Base-by-base conservation (phyloP, 257 asterid genomes). In the Mitragyna speciosa region DNA sequence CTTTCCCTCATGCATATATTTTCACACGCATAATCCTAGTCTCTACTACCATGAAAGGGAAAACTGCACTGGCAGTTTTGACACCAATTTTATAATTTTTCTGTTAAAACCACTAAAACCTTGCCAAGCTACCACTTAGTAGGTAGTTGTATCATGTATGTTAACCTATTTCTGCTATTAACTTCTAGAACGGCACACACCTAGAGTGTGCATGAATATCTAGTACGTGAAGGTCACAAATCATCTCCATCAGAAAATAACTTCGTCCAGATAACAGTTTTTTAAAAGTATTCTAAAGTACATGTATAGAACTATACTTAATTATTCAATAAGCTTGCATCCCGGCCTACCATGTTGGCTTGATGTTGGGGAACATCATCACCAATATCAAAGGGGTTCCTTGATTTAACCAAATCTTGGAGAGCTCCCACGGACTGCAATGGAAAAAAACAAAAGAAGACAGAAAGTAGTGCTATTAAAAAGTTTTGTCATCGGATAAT, bases 331-430 rank as follows among this genome's bases (percentile, higher is more conserved):
- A 2, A 69, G 19, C 11, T 69, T 39, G 52, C 52, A 20, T 83
- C 24, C 15, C 67, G 68, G 76, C 94, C 52, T 88, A 94, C 97
- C 86, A 31, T 72, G 72, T 90, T 56, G 80, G 87, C 80, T 86
- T 85, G 91, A 82, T 79, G 83, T 81, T 84, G 91, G 81, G 80
- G 84, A 22, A 79, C 75, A 28, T 84, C 91, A 59, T 87, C 91
- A 78, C 84, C 90, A 79, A 87, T 63, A 78, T 94, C 96, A 56
- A 94, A 94, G 0, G 97, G 98, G 75, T 94, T 94, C 70, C 80
- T 88, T 76, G 97, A 85, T 72, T 72, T 89, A 66, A 88, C 48
- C 1, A 88, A 76, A 87, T 67, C 82, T 4, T 69, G 82, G 71
- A 70, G 85, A 82, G 86, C 78, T 39, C 85, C 81, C 58, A 77